Percentiles rank a stretch among this genome's conserved stretches.
Evolutionary conservation across 208 protist genomes (phyloP).

Genomic region (Trypanosomatidae sp.): DNA sequence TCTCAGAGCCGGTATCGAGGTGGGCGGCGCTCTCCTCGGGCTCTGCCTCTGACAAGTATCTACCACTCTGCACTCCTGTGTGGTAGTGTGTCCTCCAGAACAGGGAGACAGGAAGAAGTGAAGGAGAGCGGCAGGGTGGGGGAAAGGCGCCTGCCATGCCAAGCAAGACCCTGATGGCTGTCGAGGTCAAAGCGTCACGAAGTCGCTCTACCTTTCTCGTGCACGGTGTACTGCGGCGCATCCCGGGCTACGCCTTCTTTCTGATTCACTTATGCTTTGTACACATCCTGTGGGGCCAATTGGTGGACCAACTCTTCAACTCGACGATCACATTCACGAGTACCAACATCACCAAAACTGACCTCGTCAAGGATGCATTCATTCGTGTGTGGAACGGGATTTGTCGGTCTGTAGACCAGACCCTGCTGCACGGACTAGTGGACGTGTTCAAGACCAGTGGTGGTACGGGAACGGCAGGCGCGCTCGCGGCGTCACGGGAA

Average conservation of each 20-base stretch:
- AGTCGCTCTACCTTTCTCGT: constrained; percentile 13
- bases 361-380: not conserved
- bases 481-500: constrained; percentile 5
- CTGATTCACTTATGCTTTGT: constrained; percentile 30
- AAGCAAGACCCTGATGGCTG: not conserved
- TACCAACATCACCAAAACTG: constrained; percentile 13
- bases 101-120: not conserved
- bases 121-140: not conserved
- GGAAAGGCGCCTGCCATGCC: not conserved
- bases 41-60: not conserved
- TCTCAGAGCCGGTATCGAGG: not conserved
- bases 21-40: not conserved
- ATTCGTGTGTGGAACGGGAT: constrained; percentile 4
- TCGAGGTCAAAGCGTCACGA: not conserved
- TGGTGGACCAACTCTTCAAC: constrained; percentile 30
- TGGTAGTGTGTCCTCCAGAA: not conserved
- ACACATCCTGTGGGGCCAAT: constrained; percentile 30
- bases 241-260: constrained; percentile 30
- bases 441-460: constrained; percentile 18
- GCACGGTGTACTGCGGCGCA: constrained; percentile 23
- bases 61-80: not conserved
- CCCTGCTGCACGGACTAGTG: constrained; percentile 19
- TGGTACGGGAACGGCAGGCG: not conserved
- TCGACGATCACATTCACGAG: constrained; percentile 11
- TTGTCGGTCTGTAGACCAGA: constrained; percentile 23